A percentile compares a stretch with the other conserved stretches of the same genome.
Evolutionary conservation across 192 early-diverging fungal species (phyloP).

Genomic region (Podila epigama): DNA sequence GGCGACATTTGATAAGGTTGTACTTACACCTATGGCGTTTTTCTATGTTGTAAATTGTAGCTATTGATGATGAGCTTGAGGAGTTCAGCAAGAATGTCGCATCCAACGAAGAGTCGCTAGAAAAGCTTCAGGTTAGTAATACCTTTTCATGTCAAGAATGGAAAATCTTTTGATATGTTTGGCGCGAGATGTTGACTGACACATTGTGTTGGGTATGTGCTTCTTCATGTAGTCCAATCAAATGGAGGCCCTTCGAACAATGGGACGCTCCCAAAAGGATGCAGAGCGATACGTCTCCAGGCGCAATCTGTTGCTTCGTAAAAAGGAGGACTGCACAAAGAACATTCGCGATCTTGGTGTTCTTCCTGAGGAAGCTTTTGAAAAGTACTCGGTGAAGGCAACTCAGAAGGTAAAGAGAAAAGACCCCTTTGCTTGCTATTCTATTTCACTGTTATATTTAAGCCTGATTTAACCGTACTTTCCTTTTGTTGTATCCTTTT

Average conservation of each 20-base stretch:
- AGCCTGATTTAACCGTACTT: neutral
- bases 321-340: conserved; percentile 86
- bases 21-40: neutral
- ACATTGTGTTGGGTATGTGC: neutral
- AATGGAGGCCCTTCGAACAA: conserved; percentile 49
- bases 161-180: conserved; percentile 1
- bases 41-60: conserved; percentile 14
- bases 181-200: neutral
- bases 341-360: conserved; percentile 96
- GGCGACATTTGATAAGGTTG: neutral
- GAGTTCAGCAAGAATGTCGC: conserved; percentile 7
- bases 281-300: conserved; percentile 80
- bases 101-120: conserved; percentile 31
- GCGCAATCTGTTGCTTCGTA: conserved; percentile 73
- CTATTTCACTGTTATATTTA: neutral
- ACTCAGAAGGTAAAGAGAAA: conserved; percentile 56
- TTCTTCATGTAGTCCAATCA: conserved; percentile 52
- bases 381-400: conserved; percentile 61
- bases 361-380: conserved; percentile 91
- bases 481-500: neutral
- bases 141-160: neutral
- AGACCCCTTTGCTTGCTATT: neutral
- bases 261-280: conserved; percentile 65
- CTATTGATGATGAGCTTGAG: conserved; percentile 50
- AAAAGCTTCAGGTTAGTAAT: conserved; percentile 34